Base-by-base conservation (phyloP, 139 green algal genomes). In the Chlorella sorokiniana region DNA sequence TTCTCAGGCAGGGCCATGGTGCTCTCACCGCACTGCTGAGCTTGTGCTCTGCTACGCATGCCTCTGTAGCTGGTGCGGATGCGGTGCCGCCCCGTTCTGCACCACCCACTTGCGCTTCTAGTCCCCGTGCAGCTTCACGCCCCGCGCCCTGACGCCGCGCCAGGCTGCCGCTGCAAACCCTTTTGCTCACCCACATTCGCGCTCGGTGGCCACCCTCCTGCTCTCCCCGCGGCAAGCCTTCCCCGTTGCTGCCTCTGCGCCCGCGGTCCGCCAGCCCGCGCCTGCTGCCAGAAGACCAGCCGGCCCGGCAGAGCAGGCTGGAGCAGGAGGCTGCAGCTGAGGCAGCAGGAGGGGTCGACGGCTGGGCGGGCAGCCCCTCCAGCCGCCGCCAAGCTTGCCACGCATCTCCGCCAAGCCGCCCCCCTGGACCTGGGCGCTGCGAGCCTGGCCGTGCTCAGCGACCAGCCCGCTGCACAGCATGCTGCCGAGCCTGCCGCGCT, bases 61-160 rank as follows among this genome's bases (percentile, higher is more conserved):
- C 16, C 48, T 16, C 16, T 11, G 48, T 59, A 59, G 48, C 16
- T 59, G 11, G 48, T 59, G 48, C 48, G 11, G 20, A 33, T 7
- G 59, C 59, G 25, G 7, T 31, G 9, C 7, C 25, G 59, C 20
- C 25, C 11, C 59, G 7, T 33, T 67, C 7, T 7, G 22, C 20
- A 67, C 11, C 20, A 33, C 59, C 5, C 51, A 11, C 35, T 4
- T 62, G 20, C 51, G 8, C 35, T 61, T 23, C 9, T 1, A 22
- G 20, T 33, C 48, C 10, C 9, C 14, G 4, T 11, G 71, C 71
- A 78, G 72, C 35, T 79, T 79, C 72, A 79, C 72, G 0, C 72
- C 72, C 0, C 72, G 72, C 1, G 72, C 72, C 5, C 72, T 69
- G 23, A 79, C 72, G 4, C 72, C 72, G 23, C 72, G 72, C 72